Conservation (phyloP, 345 rosid species). For the rapeseed (Brassica napus) region Da-Ae NC_063445.1:2139501-2140000, state of each 20-base stretch:
- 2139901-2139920: conserved; percentile 7
- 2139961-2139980: conserved; percentile 60
- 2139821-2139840: conserved; percentile 58
- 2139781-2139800: conserved; percentile 68
- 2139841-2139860: background rate
- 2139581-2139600: background rate
- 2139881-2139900: background rate
- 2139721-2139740: conserved; percentile 10
- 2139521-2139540: conserved; percentile 53
- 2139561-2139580: background rate
- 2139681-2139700: conserved; percentile 24
- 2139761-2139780: conserved; percentile 70
- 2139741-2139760: conserved; percentile 31
- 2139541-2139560: conserved; percentile 49
- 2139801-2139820: conserved; percentile 67
- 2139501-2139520: conserved; percentile 86
- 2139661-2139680: conserved; percentile 71
- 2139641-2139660: conserved; percentile 74
- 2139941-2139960: conserved; percentile 20
- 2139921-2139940: background rate
- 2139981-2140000: conserved; percentile 71
- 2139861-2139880: background rate
- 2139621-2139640: conserved; percentile 74
- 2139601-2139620: conserved; percentile 7
- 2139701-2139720: background rate